Conservation (phyloP, 1,139 yeast genomes). For the Geotrichum histeridarum region DNA sequence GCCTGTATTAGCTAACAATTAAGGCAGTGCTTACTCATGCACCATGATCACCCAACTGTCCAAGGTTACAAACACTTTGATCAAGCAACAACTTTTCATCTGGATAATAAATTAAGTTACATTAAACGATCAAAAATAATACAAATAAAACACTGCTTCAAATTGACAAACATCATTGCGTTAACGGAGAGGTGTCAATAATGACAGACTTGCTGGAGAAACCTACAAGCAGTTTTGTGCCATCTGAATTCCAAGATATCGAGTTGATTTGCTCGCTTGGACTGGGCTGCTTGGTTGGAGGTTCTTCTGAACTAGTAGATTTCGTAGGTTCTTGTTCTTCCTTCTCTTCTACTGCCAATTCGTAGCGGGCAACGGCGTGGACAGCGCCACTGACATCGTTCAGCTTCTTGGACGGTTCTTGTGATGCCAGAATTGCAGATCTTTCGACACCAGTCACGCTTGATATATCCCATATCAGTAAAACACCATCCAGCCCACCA, state of each 20-base stretch:
- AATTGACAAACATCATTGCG: not conserved
- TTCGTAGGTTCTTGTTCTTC: conserved; percentile 4
- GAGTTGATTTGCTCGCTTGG: conserved; percentile 22
- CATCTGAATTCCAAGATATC: conserved; percentile 29
- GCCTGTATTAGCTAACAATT: too few species aligned
- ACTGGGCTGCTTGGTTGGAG: conserved; percentile 9
- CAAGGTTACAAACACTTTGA: too few species aligned
- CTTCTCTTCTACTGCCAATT: conserved; percentile 4
- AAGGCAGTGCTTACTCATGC: too few species aligned
- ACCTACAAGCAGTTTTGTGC: conserved; percentile 27
- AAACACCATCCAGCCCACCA: conserved; percentile 59
- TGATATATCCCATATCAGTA: conserved; percentile 50
- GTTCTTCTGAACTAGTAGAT: conserved; percentile 1
- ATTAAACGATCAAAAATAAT: too few species aligned
- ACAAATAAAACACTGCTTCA: too few species aligned
- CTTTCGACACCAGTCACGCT: conserved; percentile 16
- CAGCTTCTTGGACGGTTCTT: conserved; percentile 8
- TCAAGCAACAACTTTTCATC: too few species aligned
- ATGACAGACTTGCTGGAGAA: conserved; percentile 21
- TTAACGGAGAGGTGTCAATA: conserved; percentile 14
- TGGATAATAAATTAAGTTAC: too few species aligned
- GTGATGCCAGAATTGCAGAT: conserved; percentile 11
- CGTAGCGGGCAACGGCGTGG: conserved; percentile 19
- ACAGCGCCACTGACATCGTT: conserved; percentile 9
- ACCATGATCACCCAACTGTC: too few species aligned